These are phyloP conservation scores for Tilletia horrida DNA, from an alignment of 1,284 basidiomycete genomes.

Conservation along the genomic window DNA sequence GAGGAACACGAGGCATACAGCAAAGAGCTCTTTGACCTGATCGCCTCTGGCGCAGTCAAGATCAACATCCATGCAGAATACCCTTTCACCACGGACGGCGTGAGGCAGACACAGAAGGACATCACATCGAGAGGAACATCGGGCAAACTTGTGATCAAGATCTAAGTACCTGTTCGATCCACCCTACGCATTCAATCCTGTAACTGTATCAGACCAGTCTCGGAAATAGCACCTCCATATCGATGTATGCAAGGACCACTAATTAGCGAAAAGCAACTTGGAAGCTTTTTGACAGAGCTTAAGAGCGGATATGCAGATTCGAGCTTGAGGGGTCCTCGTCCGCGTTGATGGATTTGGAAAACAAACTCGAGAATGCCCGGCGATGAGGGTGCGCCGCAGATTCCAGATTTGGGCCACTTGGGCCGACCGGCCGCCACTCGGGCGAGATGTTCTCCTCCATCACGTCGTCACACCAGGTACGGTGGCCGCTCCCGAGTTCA, in stretches of 20 bases:
- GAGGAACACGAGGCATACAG: conserved; percentile 71
- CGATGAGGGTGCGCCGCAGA: too few species aligned
- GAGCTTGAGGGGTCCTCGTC: too few species aligned
- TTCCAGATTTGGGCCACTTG: too few species aligned
- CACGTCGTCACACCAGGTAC: background rate
- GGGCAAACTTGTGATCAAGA: conserved; percentile 45
- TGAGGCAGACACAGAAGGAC: conserved; percentile 73
- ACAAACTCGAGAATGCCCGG: too few species aligned
- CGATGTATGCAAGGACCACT: background rate
- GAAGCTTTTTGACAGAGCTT: too few species aligned
- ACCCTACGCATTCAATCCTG: background rate
- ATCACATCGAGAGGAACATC: conserved; percentile 58
- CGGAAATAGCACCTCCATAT: background rate
- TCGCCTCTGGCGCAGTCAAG: conserved; percentile 66
- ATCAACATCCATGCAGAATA: conserved; percentile 69
- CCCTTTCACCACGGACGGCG: conserved; percentile 75
- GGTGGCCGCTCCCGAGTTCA: background rate
- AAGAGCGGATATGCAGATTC: too few species aligned
- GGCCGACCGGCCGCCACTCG: too few species aligned
- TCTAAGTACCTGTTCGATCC: conserved; percentile 20
- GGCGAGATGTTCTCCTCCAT: background rate
- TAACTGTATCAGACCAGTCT: background rate
- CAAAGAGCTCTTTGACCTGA: conserved; percentile 66
- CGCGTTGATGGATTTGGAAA: too few species aligned
- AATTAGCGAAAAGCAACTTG: background rate